These are phyloP conservation scores for Stipa capillata DNA, from an alignment of 176 grass and related monocot genomes.

Conservation along the genomic window DNA sequence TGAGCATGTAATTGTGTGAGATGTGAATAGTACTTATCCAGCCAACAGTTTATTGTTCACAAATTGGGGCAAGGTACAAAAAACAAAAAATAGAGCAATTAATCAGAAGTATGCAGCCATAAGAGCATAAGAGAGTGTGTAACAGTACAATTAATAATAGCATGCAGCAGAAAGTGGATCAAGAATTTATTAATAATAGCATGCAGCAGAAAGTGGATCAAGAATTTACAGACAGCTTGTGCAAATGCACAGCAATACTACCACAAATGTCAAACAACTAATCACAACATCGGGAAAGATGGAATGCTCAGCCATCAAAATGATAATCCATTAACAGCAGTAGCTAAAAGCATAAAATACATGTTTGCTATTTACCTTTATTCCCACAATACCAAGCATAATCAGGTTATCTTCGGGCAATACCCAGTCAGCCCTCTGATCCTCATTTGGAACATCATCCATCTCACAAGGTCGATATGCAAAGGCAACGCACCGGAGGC, in stretches of 20 bases:
- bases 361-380: conserved; percentile 50
- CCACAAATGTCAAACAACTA: neutral
- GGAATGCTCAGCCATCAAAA: neutral
- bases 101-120: neutral
- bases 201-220: neutral
- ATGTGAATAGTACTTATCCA: neutral
- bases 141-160: neutral
- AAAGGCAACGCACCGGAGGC: conserved; percentile 85
- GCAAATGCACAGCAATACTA: neutral
- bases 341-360: neutral
- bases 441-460: conserved; percentile 66
- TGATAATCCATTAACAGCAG: neutral
- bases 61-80: neutral
- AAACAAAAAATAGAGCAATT: no score
- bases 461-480: conserved; percentile 59
- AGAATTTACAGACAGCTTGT: neutral
- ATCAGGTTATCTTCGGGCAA: conserved; percentile 78
- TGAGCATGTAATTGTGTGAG: neutral
- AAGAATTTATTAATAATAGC: no score
- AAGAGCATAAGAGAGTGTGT: neutral
- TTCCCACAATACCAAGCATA: conserved; percentile 75
- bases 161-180: neutral
- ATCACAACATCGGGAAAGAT: neutral
- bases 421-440: conserved; percentile 61
- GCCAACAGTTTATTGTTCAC: neutral